Conservation (phyloP, 192 early-diverging fungal genomes). For the Ambispora gerdemannii region DNA sequence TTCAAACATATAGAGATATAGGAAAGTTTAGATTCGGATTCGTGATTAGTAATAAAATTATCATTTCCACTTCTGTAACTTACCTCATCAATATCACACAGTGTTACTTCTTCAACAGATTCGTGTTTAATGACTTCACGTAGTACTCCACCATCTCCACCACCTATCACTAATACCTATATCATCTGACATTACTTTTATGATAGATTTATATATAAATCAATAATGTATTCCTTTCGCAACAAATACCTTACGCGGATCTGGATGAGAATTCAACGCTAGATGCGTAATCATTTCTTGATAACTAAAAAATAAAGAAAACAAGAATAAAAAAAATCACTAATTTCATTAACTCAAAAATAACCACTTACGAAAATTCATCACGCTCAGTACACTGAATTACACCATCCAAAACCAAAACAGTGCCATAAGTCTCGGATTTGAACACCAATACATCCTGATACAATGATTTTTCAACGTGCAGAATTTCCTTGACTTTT, state of each 20-base stretch:
- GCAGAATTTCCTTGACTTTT: slow-evolving; percentile 92
- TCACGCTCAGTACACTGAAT: slow-evolving; percentile 98
- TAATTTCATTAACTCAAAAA: neutral
- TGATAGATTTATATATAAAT: neutral
- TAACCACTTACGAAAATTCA: slow-evolving; percentile 82
- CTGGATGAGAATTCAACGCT: slow-evolving; percentile 89
- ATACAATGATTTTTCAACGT: slow-evolving; percentile 89
- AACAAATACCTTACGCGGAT: slow-evolving; percentile 77
- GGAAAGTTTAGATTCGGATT: slow-evolving; percentile 5
- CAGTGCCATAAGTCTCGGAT: slow-evolving; percentile 92
- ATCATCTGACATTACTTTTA: neutral
- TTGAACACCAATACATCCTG: slow-evolving; percentile 99
- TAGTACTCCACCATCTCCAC: slow-evolving; percentile 98
- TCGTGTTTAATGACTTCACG: slow-evolving; percentile 98
- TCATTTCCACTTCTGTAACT: neutral
- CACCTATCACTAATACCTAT: slow-evolving; percentile 95
- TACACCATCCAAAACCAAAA: slow-evolving; percentile 95
- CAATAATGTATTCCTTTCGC: slow-evolving; percentile 10
- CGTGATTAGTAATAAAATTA: neutral
- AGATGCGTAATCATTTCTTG: slow-evolving; percentile 99
- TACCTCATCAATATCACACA: slow-evolving; percentile 97
- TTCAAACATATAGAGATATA: neutral
- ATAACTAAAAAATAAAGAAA: slow-evolving; percentile 53
- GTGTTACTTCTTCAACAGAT: slow-evolving; percentile 83
- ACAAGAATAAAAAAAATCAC: neutral